Evolutionary conservation across 1,284 basidiomycete genomes (phyloP).

Genomic region (Athelia sp.): DNA sequence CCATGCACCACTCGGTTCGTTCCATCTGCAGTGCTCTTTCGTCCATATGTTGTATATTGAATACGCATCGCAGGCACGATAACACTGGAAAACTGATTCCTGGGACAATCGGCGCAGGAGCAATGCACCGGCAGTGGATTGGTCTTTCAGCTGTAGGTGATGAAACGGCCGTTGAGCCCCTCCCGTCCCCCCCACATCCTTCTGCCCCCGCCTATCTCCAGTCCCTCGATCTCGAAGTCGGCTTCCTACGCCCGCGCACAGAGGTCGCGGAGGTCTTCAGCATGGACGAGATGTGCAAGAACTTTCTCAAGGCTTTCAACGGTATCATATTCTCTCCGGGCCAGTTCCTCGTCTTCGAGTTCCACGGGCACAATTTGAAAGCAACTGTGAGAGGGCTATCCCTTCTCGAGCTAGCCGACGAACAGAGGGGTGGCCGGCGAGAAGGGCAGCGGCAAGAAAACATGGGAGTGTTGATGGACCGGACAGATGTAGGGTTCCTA

Average conservation of each 20-base stretch:
- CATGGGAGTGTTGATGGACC: slow-evolving; percentile 83
- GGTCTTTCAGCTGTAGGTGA: slow-evolving; percentile 79
- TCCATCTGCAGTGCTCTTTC: background rate
- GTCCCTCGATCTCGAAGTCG: slow-evolving; percentile 76
- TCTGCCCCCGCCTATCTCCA: slow-evolving; percentile 68
- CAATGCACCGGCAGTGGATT: slow-evolving; percentile 82
- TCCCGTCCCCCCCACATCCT: slow-evolving; percentile 52
- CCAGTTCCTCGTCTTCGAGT: slow-evolving; percentile 85
- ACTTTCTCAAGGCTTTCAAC: slow-evolving; percentile 65
- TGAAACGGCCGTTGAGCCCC: slow-evolving; percentile 62
- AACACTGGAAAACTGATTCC: slow-evolving; percentile 63
- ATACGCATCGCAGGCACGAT: slow-evolving; percentile 53
- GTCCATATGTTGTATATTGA: slow-evolving; percentile 3
- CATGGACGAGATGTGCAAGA: slow-evolving; percentile 79
- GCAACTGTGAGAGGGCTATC: slow-evolving; percentile 66
- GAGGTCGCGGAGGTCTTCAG: slow-evolving; percentile 75
- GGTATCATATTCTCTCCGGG: slow-evolving; percentile 70
- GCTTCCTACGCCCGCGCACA: slow-evolving; percentile 60
- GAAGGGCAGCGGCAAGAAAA: slow-evolving; percentile 26
- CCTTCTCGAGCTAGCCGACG: slow-evolving; percentile 65
- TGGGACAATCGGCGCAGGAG: slow-evolving; percentile 63
- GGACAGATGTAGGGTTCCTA: slow-evolving; percentile 86
- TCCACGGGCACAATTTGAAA: slow-evolving; percentile 83
- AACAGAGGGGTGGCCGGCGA: slow-evolving; percentile 36
- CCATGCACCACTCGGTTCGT: slow-evolving; percentile 70